A percentile compares a stretch with the other conserved stretches of the same genome.
phyloP scores from a whole-genome alignment of 2,329 filamentous ascomycete species.

The Aspergillus pseudoglaucus region DNA sequence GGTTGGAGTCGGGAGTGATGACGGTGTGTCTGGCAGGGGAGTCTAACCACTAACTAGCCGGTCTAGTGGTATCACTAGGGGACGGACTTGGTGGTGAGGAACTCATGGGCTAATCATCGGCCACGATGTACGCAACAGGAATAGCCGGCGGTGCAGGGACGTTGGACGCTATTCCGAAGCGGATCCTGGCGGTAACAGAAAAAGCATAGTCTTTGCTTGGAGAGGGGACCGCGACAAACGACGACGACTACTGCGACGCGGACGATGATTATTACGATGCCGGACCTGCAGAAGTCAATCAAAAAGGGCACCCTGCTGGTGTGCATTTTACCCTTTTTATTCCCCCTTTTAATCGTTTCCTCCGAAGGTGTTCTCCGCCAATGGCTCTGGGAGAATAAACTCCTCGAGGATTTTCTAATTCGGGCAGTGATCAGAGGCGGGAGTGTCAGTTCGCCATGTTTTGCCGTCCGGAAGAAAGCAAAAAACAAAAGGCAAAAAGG shows the following conservation, averaged over 20 bases:
- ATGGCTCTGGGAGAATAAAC: slow-evolving; percentile 3
- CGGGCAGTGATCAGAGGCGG: slow-evolving; percentile 16
- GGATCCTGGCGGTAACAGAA: background rate
- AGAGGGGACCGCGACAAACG: background rate
- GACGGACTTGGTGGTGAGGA: background rate
- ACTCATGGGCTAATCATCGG: background rate
- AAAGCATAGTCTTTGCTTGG: background rate
- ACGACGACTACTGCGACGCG: background rate
- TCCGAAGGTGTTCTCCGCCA: background rate
- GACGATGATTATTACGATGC: background rate
- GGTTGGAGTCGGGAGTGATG: background rate
- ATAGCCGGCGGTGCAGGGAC: background rate
- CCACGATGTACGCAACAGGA: background rate
- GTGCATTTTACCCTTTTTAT: background rate
- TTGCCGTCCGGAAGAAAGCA: slow-evolving; percentile 5
- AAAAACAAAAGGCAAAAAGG: background rate
- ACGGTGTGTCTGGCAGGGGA: too few species aligned
- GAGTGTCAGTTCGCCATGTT: slow-evolving; percentile 9
- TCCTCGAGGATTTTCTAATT: slow-evolving; percentile 14
- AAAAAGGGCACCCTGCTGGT: background rate
- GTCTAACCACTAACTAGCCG: background rate
- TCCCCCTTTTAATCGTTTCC: background rate
- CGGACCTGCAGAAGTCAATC: background rate
- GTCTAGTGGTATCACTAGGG: background rate
- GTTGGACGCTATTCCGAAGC: background rate